Base-by-base conservation (phyloP, 352 stramenopile species). In the Globisporangium lucens region DNA sequence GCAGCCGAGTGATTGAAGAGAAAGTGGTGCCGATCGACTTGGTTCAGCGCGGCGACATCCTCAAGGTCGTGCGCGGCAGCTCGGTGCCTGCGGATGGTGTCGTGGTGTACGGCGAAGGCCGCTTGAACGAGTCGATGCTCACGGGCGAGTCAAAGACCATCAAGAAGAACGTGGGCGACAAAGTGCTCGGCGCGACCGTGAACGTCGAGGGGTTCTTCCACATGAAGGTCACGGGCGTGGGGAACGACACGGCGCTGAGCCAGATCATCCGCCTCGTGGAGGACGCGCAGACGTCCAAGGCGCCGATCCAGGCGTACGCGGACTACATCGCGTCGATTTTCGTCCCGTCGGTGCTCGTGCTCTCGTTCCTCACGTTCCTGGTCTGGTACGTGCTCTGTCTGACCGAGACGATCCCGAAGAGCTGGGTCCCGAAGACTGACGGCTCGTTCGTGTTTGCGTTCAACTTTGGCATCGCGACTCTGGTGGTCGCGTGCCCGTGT, bases 221-320 rank as follows among this genome's bases (percentile, higher is more conserved):
- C 64, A 96, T 99, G 78, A 83, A 87, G 36, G 96, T 98, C 9
- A 98, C 94, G 2, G 85, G 89, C 29, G 83, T 99, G 9, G 97
- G 97, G 38, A 90, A 89, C 30, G 89, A 98, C 67, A 99, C 96
- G 13, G 89, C 97, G 15, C 66, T 99, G 38, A 95, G 96, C 53
- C 96, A 99, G 73, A 99, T 99, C 63, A 97, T 99, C 67, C 86
- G 90, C n/a, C 85, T 99, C 15, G 97, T 99, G 27, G 95, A 99
- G 76, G 91, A 98, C 33, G 98, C 98, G 3, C 98, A 99, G 85
- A 96, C 96, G 22, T 95, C 85, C 24, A 99, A 99, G 75, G 97
- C 98, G 30, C 95, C 97, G 29, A 99, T 99, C 67, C 97, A 99
- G 82, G 94, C 92, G 9, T 97, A 98, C 65, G 98, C 97, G 2